Evolutionary conservation across 768 basidiomycete species (phyloP), one percentile per base, ranked within the genome.

Genomic region (Macrocybe gigantea): DNA sequence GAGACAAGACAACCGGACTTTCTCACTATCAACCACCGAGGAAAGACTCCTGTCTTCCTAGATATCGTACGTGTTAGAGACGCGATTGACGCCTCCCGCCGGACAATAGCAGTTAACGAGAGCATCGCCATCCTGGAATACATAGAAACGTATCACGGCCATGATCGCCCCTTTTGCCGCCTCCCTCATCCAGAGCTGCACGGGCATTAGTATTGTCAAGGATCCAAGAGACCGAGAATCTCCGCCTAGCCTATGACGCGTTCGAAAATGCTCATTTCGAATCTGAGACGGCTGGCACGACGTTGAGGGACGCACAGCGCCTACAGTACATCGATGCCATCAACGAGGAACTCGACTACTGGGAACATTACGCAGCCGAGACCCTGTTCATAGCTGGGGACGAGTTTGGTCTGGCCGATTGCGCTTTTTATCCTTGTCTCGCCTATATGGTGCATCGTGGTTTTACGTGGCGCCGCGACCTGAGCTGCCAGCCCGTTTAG

Each of bases 51-150:
- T 7, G 57, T 62, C 10, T 50, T 61, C 29, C 44, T 63, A 8
- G 62, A 61, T 42, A 45, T 41, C 11, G 22, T 48, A 33, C 4
- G n/a, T 48, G 34, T 44, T 13, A 22, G 47, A 43, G 6, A 12
- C 8, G 10, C 12, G 38, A 44, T 47, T 9, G 13, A 30, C 7
- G 14, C 37, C 12, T 34, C 10, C 14, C 43, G 40, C 22, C 22
- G 22, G 22, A 22, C 22, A 13, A 45, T 55, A n/a, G 52, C 43
- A 2, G 51, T 66, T 40, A 61, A 62, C 37, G 61, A 64, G 45
- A 63, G 55, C 40, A 49, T 64, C 31, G 62, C 64, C 30, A 64
- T 64, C 34, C 56, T 65, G n/a, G 54, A 58, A 9, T 64, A 64
- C 47, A 54, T 60, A 33, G 64, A 65, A 45, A 58, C 53, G 13